phyloP scores from a whole-genome alignment of 2,329 filamentous ascomycete species.

The Plectosphaerella sp. region DNA sequence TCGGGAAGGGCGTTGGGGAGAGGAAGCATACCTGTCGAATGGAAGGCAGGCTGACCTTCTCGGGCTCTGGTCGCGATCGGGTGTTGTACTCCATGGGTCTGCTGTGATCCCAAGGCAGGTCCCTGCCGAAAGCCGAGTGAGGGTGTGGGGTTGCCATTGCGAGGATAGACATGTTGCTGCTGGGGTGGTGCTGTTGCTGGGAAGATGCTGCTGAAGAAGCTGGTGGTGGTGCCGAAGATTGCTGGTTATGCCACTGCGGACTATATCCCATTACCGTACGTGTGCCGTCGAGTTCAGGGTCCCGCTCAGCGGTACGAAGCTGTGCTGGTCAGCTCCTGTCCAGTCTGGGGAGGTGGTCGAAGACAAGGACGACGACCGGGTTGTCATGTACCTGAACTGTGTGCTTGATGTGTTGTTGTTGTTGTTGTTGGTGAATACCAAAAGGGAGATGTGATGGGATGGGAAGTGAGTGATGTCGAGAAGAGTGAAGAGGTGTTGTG shows the following conservation, averaged over 20 bases:
- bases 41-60: conserved; percentile 42
- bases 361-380: background rate
- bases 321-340: conserved; percentile 2
- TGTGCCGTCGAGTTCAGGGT: conserved; percentile 11
- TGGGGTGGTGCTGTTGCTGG: conserved; percentile 1
- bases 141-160: conserved; percentile 39
- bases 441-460: no score
- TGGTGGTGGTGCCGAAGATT: conserved; percentile 9
- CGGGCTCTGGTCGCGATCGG: conserved; percentile 30
- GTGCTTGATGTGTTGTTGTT: conserved; percentile 1
- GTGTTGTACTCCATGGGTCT: conserved; percentile 27
- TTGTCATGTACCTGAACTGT: background rate
- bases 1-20: background rate
- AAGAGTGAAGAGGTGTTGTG: conserved; percentile 3
- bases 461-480: background rate
- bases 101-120: conserved; percentile 33
- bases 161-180: conserved; percentile 44
- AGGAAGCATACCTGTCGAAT: conserved; percentile 45
- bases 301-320: conserved; percentile 12
- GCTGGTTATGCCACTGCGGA: conserved; percentile 23
- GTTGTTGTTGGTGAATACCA: conserved; percentile 8
- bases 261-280: conserved; percentile 36
- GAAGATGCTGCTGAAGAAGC: no score
- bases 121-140: conserved; percentile 33
- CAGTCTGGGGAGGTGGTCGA: background rate